Base-by-base conservation (phyloP, 1,284 basidiomycete species). In the Tremellales sp. region DNA sequence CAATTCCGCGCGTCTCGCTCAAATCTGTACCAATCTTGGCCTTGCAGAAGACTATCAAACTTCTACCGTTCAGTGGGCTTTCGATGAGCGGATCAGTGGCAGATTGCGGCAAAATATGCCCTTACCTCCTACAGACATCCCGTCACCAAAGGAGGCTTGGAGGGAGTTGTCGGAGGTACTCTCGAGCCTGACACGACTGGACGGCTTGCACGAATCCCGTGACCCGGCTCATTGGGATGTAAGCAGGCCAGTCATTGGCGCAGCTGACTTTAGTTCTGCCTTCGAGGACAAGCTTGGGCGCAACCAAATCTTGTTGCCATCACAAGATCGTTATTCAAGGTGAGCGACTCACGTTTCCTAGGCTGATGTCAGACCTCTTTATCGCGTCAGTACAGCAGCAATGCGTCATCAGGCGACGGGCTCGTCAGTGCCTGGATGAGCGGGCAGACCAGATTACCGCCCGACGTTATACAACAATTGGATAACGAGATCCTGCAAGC, bases 71-170 rank as follows among this genome's bases (percentile, higher is more conserved):
- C n/a, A n/a, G n/a, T n/a, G n/a, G 24, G 18, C 37, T 6, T 39
- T 39, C 16, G 37, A 39, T 25, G 21, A 22, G 6, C 24, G 7
- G 6, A 80, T 88, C 40, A 78, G 80, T 2, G 80, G 86, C 5
- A 77, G 79, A 39, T 75, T 92, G 0, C 82, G 83, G 22, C 84
- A 83, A 31, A 81, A 79, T 51, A 82, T 87, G 63, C 89, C 89
- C 0, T 79, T 87, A 6, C 79, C 83, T 13, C 71, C 81, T 3
- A 72, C 86, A 14, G 66, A 76, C 4, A 61, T 85, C 0, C 81
- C 81, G 0, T 56, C 75, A 1, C 73, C 78, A 36, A 66, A 74
- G 12, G 66, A 77, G 3, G 79, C 78, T 0, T 87, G 83, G 80
- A 58, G 74, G 14, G 68, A 74, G 1, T 54, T 87, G 2, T 65